Evolutionary conservation across 208 protist species (phyloP), one percentile per base, ranked within the genome.

Genomic region (Naegleria fowleri): DNA sequence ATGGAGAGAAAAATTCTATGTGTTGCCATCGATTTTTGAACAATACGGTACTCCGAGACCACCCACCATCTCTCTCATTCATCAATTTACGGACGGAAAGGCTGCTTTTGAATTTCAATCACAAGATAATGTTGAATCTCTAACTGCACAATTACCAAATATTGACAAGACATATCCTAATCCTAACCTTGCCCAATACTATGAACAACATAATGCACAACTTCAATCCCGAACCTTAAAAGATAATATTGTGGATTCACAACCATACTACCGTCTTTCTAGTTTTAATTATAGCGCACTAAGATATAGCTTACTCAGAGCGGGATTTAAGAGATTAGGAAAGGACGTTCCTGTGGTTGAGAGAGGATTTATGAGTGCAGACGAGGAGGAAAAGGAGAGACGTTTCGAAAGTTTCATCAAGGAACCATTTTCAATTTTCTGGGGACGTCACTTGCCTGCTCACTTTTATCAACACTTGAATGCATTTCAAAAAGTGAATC

Each of bases 401-500:
- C 19, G 67, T 36, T 79, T 79, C n/a, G 16, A 29, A 36, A 36
- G 29, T 36, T 79, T 79, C n/a, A 33, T 79, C 9, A 79, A 79
- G 6, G 67, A 79, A 36, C 67, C 67, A 36, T 79, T 29, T 29
- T 36, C 16, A 55, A 29, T 89, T 25, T 89, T 41, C 51, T 89
- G 41, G 41, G 86, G 86, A 29, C 55, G 86, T 67, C 48, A 89
- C n/a, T 89, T 89, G 29, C 29, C 22, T 29, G 29, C 48, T 33
- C 39, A 89, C 16, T 22, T 55, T 11, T 89, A 89, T 29, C 33
- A 55, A 41, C 19, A 38, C 39, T 13, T 89, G 13, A 13, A 89
- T 40, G 25, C 43, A 16, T 67, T 89, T 40, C 86, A 89, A 67
- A 89, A 40, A 67, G 86, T 89, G 19, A 89, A 89, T 39, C 86